Conservation (phyloP, 306 rosid species). For the Prunus dulcis region DNA sequence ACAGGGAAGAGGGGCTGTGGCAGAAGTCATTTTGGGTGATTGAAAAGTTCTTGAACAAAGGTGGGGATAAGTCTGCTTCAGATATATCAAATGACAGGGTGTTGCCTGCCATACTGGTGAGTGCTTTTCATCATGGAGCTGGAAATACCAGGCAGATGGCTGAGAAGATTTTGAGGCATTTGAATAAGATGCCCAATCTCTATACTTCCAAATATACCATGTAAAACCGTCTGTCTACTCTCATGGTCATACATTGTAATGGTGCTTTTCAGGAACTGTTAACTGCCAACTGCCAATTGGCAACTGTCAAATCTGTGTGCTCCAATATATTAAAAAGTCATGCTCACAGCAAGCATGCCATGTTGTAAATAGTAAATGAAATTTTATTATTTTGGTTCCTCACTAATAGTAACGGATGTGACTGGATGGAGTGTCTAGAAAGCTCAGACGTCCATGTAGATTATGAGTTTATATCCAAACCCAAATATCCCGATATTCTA, state of each 20-base stretch:
- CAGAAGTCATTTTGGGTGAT: conserved; percentile 48
- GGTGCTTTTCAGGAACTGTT: neutral
- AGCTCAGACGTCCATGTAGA: too few relatives aligned
- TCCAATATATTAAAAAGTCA: neutral
- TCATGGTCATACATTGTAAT: neutral
- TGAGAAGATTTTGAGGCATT: conserved; percentile 39
- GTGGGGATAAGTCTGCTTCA: conserved; percentile 30
- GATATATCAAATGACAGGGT: conserved; percentile 36
- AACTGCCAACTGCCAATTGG: neutral
- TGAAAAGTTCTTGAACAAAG: conserved; percentile 40
- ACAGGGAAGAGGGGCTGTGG: conserved; percentile 35
- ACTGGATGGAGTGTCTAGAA: too few relatives aligned
- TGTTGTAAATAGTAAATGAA: neutral
- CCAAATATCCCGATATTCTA: too few relatives aligned
- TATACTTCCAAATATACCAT: conserved; percentile 5
- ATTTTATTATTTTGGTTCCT: neutral
- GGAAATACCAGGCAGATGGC: conserved; percentile 37
- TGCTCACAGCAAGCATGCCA: neutral
- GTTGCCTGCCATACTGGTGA: conserved; percentile 36
- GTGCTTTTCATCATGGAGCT: conserved; percentile 43
- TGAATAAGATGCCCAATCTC: conserved; percentile 40
- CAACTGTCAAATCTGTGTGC: neutral
- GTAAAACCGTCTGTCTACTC: neutral
- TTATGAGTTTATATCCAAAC: too few relatives aligned
- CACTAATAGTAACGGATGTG: neutral